Conservation (phyloP, 2,329 filamentous ascomycete genomes). For the Diaporthe sp. region DNA sequence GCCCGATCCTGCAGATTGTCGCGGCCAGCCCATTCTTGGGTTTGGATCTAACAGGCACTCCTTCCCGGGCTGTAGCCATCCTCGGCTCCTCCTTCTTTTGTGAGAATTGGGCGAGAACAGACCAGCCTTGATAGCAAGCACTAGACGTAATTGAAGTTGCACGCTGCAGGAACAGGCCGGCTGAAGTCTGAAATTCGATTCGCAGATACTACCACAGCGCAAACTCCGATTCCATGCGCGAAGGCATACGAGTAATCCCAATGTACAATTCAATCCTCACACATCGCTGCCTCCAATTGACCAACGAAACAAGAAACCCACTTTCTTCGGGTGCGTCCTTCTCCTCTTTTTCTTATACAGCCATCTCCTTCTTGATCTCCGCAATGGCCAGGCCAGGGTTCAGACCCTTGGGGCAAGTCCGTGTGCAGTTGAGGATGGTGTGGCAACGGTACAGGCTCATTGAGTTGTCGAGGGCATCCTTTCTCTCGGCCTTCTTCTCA, state of each 20-base stretch:
- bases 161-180: constrained; percentile 4
- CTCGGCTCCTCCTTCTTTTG: background rate
- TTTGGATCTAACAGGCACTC: background rate
- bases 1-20: background rate
- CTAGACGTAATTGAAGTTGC: background rate
- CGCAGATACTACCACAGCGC: constrained; percentile 48
- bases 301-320: constrained; percentile 35
- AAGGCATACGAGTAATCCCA: constrained; percentile 45
- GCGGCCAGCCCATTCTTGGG: background rate
- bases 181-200: constrained; percentile 43
- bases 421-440: constrained; percentile 98
- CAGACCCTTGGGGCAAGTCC: constrained; percentile 97
- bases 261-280: constrained; percentile 35
- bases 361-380: constrained; percentile 98
- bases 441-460: constrained; percentile 99
- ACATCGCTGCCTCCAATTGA: constrained; percentile 31
- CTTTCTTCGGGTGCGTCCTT: background rate
- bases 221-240: constrained; percentile 52
- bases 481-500: constrained; percentile 88
- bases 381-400: constrained; percentile 97
- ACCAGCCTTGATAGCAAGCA: background rate
- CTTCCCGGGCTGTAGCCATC: background rate
- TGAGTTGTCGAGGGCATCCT: constrained; percentile 94
- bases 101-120: background rate
- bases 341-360: constrained; percentile 59